Percentiles rank a stretch among this genome's conserved stretches.
These are phyloP conservation scores for Kregervanrija fluxuum DNA, from an alignment of 805 yeast genomes.

Conservation along the genomic window DNA sequence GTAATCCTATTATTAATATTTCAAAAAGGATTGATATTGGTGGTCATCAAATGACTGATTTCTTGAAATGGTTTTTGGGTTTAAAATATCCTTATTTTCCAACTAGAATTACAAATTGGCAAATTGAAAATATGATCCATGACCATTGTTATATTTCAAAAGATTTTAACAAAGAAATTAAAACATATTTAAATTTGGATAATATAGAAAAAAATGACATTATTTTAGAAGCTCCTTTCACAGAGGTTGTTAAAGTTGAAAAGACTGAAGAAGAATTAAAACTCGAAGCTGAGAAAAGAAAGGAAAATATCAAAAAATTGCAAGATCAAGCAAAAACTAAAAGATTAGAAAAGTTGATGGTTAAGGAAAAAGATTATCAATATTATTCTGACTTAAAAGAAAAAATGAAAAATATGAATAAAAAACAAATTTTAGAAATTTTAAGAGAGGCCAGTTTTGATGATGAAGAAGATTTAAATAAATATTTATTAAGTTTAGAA, in stretches of 20 bases:
- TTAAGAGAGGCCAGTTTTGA: constrained; percentile 72
- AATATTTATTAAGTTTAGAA: constrained; percentile 58
- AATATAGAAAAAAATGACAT: constrained; percentile 62
- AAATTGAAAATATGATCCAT: constrained; percentile 60
- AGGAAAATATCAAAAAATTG: constrained; percentile 78
- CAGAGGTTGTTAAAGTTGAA: constrained; percentile 55
- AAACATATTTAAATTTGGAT: constrained; percentile 49
- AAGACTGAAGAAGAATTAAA: constrained; percentile 80
- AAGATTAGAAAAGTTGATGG: constrained; percentile 69
- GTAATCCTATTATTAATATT: constrained; percentile 55
- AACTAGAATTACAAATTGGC: constrained; percentile 52
- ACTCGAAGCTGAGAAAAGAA: constrained; percentile 67
- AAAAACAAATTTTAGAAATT: constrained; percentile 46
- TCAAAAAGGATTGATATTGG: constrained; percentile 89
- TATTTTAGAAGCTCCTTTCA: constrained; percentile 76
- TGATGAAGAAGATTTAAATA: constrained; percentile 62
- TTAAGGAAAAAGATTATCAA: constrained; percentile 72
- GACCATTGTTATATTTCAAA: constrained; percentile 73
- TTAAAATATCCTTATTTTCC: constrained; percentile 94
- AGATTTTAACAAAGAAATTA: constrained; percentile 60
- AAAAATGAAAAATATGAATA: constrained; percentile 41
- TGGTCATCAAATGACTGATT: constrained; percentile 66
- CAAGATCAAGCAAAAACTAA: constrained; percentile 91
- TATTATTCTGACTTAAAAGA: constrained; percentile 58
- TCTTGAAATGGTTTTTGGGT: constrained; percentile 52